Conservation (phyloP, 2,329 filamentous ascomycete species). For the Colletotrichum orchidophilum region DNA sequence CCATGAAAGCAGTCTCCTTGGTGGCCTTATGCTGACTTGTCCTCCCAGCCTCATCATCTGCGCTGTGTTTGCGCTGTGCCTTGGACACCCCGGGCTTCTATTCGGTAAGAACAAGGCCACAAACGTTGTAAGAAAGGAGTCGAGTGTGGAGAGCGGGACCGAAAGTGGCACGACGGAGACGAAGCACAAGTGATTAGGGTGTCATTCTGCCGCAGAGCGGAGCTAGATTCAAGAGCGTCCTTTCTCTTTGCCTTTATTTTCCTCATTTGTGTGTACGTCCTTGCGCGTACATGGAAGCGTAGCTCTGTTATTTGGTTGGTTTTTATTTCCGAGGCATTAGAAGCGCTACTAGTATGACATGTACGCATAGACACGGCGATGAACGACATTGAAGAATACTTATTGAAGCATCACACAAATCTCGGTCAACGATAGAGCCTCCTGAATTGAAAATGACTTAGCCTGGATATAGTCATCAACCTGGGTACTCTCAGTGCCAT, state of each 20-base stretch:
- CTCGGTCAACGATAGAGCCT: no score
- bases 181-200: constrained; percentile 8
- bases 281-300: not conserved
- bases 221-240: not conserved
- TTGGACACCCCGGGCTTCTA: constrained; percentile 54
- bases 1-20: constrained; percentile 3
- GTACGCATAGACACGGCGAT: not conserved
- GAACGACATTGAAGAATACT: not conserved
- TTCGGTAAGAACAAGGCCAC: constrained; percentile 35
- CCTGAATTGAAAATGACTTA: no score
- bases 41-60: constrained; percentile 46
- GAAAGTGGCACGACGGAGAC: not conserved
- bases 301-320: not conserved
- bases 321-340: not conserved
- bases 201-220: not conserved
- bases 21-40: not conserved
- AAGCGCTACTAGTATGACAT: not conserved
- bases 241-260: not conserved
- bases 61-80: constrained; percentile 47
- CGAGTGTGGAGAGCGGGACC: constrained; percentile 22
- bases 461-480: no score
- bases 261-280: not conserved
- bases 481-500: no score
- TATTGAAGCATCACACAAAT: no score
- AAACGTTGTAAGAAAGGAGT: constrained; percentile 11